phyloP scores from a whole-genome alignment of 2,329 filamentous ascomycete species.

The Colletotrichum abscissum region DNA sequence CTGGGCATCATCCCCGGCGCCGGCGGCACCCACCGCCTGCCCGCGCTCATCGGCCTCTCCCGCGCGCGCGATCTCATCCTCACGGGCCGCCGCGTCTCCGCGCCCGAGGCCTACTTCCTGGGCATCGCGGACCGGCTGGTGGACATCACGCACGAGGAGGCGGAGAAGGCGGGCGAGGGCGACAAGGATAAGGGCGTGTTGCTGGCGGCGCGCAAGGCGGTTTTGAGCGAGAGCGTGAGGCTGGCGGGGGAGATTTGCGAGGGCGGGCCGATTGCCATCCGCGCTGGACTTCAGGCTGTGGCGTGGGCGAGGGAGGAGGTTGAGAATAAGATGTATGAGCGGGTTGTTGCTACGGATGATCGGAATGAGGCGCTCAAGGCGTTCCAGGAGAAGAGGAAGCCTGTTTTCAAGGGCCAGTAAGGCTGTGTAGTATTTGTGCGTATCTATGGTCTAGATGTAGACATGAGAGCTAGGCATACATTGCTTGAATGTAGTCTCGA shows the following conservation, averaged over 20 bases:
- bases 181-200: slow-evolving; percentile 56
- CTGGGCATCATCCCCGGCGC: slow-evolving; percentile 95
- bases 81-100: slow-evolving; percentile 87
- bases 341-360: slow-evolving; percentile 86
- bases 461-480: not conserved
- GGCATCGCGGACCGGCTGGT: slow-evolving; percentile 92
- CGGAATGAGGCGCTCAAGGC: slow-evolving; percentile 88
- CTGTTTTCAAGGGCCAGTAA: slow-evolving; percentile 66
- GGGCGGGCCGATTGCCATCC: slow-evolving; percentile 85
- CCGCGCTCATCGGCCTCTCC: slow-evolving; percentile 80
- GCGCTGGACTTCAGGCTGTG: slow-evolving; percentile 84
- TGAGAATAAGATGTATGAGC: slow-evolving; percentile 90
- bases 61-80: slow-evolving; percentile 92
- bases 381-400: slow-evolving; percentile 76
- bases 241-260: slow-evolving; percentile 89
- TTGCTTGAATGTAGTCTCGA: not conserved
- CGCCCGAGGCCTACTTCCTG: slow-evolving; percentile 88
- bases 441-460: not conserved
- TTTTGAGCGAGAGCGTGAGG: slow-evolving; percentile 79
- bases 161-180: slow-evolving; percentile 47
- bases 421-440: not conserved
- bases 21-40: slow-evolving; percentile 90
- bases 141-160: slow-evolving; percentile 69
- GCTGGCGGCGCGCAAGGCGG: slow-evolving; percentile 71
- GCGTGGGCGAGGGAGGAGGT: slow-evolving; percentile 76